These are phyloP conservation scores for Lecanicillium sp. DNA, from an alignment of 2,329 filamentous ascomycete species.

Conservation along the genomic window DNA sequence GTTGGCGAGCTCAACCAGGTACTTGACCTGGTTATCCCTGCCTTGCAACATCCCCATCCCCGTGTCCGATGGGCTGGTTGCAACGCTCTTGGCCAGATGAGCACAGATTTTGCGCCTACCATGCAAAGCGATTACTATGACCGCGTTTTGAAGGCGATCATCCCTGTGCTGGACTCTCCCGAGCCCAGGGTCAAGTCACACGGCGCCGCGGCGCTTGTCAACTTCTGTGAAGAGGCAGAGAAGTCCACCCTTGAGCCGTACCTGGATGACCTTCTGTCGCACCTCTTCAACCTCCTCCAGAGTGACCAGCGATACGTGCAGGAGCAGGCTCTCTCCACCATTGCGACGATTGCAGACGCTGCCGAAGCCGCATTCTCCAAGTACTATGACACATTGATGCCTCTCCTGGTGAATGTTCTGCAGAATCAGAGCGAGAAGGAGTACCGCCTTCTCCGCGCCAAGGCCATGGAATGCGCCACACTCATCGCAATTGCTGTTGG, in stretches of 20 bases:
- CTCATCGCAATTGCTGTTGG: conserved; percentile 93
- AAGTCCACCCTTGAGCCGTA: conserved; percentile 89
- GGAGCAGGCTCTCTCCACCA: conserved; percentile 94
- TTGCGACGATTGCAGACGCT: conserved; percentile 97
- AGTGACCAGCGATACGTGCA: conserved; percentile 95
- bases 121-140: conserved; percentile 97
- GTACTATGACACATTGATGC: conserved; percentile 96
- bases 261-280: conserved; percentile 77
- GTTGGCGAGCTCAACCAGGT: conserved; percentile 90
- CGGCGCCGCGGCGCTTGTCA: conserved; percentile 93
- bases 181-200: conserved; percentile 95
- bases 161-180: conserved; percentile 82
- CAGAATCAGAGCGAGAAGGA: conserved; percentile 90
- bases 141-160: conserved; percentile 79
- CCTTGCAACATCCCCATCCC: conserved; percentile 82
- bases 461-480: conserved; percentile 98
- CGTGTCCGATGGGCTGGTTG: conserved; percentile 96
- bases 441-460: conserved; percentile 81
- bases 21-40: conserved; percentile 87
- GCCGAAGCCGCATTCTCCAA: conserved; percentile 91
- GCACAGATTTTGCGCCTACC: conserved; percentile 93
- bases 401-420: conserved; percentile 82
- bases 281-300: conserved; percentile 80
- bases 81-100: conserved; percentile 99
- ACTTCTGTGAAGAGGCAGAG: conserved; percentile 98